phyloP scores from a whole-genome alignment of 2,329 filamentous ascomycete genomes.

The Neobulgaria alba region DNA sequence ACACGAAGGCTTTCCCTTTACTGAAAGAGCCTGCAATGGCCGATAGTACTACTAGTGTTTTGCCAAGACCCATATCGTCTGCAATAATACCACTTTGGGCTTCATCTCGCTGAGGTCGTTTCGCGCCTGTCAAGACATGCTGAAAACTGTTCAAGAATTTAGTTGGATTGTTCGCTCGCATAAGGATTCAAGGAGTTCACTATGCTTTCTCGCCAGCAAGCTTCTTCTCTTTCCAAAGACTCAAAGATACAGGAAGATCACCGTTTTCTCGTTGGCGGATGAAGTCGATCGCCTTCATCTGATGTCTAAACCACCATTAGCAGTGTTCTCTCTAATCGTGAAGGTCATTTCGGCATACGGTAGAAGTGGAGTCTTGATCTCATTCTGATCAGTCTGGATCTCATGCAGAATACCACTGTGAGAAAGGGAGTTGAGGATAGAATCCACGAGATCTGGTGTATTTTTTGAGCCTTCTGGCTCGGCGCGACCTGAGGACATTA shows the following conservation, averaged over 20 bases:
- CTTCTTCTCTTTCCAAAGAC: not conserved
- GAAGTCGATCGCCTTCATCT: conserved; percentile 1
- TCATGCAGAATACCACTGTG: not conserved
- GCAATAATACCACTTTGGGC: conserved; percentile 2
- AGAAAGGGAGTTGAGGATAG: conserved; percentile 1
- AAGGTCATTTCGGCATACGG: not conserved
- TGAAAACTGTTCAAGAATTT: conserved; percentile 10
- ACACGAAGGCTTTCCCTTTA: not conserved
- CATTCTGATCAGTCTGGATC: conserved; percentile 1
- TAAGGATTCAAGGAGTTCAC: not conserved
- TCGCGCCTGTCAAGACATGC: conserved; percentile 1
- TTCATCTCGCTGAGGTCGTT: conserved; percentile 2
- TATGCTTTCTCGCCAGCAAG: not conserved
- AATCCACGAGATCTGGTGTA: not conserved
- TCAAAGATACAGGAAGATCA: not conserved
- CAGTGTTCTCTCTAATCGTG: not conserved
- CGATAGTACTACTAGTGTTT: conserved; percentile 31
- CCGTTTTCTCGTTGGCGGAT: conserved; percentile 1
- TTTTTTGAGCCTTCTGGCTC: not conserved
- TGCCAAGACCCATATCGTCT: conserved; percentile 5
- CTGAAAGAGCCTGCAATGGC: conserved; percentile 7
- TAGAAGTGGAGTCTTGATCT: not conserved
- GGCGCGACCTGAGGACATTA: not conserved
- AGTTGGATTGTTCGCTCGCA: not conserved
- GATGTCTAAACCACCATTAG: not conserved